Percentiles rank a stretch among this genome's conserved stretches.
Evolutionary conservation across 768 basidiomycete species (phyloP).

Genomic region (Paxillus rubicundulus): DNA sequence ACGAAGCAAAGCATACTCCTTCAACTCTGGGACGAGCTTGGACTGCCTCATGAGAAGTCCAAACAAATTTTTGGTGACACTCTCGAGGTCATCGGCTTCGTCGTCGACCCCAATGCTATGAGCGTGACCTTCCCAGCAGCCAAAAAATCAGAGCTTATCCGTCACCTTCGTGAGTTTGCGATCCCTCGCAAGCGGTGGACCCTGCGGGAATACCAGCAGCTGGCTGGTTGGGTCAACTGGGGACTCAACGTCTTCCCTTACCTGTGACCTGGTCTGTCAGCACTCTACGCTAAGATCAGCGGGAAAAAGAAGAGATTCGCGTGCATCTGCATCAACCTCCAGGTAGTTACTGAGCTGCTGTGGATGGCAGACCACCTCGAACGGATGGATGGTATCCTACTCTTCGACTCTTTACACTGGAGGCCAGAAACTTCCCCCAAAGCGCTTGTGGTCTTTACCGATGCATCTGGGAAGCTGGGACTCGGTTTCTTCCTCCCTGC

Average conservation of each 20-base stretch:
- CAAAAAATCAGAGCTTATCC: background rate
- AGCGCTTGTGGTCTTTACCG: no score
- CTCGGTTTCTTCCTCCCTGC: background rate
- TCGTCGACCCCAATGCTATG: conserved; percentile 23
- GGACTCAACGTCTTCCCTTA: conserved; percentile 37
- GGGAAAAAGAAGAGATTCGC: conserved; percentile 16
- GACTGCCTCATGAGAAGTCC: conserved; percentile 23
- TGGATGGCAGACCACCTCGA: background rate
- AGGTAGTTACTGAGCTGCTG: background rate
- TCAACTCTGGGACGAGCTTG: conserved; percentile 28
- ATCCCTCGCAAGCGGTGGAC: background rate
- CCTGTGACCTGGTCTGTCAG: conserved; percentile 30
- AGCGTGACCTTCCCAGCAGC: conserved; percentile 1
- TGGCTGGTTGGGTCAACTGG: conserved; percentile 43
- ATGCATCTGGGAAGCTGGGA: no score
- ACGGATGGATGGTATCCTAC: background rate
- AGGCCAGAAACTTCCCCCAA: no score
- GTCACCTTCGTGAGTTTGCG: accelerated
- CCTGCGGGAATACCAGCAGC: conserved; percentile 21
- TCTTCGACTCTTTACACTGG: no score
- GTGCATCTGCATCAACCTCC: background rate
- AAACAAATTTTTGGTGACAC: conserved; percentile 28
- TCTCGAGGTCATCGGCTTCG: conserved; percentile 30
- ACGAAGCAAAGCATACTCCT: conserved; percentile 24
- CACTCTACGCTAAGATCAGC: conserved; percentile 32